A percentile compares a stretch with the other conserved stretches of the same genome.
Conservation (phyloP, 2,329 filamentous ascomycete species). For the Sclerotiophoma versabilis region DNA sequence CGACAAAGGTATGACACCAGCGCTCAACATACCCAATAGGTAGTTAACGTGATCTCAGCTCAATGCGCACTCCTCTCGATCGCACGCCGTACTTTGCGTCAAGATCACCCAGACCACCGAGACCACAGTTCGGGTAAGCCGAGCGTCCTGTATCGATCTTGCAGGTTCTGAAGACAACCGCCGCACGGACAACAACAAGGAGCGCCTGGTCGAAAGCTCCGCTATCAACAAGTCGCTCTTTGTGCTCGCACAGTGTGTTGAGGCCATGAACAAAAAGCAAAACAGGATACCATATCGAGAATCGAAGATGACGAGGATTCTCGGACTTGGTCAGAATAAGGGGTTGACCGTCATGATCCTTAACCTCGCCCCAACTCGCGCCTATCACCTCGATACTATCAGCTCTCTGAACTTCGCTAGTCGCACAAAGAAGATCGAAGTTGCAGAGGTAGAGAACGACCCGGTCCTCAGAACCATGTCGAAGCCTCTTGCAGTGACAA, state of each 20-base stretch:
- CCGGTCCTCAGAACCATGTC: conserved; percentile 70
- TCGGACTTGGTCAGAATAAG: conserved; percentile 92
- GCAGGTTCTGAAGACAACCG: conserved; percentile 96
- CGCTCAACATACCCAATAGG: not conserved
- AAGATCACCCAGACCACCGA: conserved; percentile 79
- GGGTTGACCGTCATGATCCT: conserved; percentile 96
- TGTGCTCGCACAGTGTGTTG: conserved; percentile 91
- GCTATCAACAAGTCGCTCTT: conserved; percentile 98
- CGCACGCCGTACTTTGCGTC: conserved; percentile 89
- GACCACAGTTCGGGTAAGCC: conserved; percentile 75
- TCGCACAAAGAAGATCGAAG: conserved; percentile 93
- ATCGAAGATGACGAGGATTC: conserved; percentile 95
- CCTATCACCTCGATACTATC: conserved; percentile 91
- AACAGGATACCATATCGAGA: conserved; percentile 88
- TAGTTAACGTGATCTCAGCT: conserved; percentile 56
- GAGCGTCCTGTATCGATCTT: conserved; percentile 90
- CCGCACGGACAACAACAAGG: conserved; percentile 90
- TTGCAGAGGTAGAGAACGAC: conserved; percentile 94
- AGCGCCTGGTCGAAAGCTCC: conserved; percentile 90
- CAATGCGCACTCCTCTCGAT: conserved; percentile 88
- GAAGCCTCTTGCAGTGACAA: conserved; percentile 47
- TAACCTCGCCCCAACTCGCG: conserved; percentile 88
- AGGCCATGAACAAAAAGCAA: conserved; percentile 83
- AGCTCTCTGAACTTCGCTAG: conserved; percentile 96
- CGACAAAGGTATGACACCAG: conserved; percentile 69